Base-by-base conservation (phyloP, 352 stramenopile genomes). In the Pythium vanterpoolii region DNA sequence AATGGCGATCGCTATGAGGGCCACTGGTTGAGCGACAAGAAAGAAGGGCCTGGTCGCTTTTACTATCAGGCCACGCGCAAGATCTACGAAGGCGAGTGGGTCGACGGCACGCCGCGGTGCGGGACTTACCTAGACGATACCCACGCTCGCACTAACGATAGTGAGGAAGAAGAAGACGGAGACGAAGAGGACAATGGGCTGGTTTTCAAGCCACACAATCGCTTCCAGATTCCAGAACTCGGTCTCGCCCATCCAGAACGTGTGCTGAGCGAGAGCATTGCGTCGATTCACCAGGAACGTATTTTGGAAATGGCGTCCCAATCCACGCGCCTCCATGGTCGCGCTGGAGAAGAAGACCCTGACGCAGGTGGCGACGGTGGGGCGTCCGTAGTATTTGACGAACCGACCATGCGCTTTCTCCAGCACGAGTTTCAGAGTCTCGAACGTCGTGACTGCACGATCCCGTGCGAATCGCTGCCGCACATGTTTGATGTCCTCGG, bases 51-150 rank as follows among this genome's bases (percentile, higher is more conserved):
- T 4, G 89, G 90, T 21, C 69, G 78, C 31, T 96, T 84, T 59
- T 87, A 84, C 69, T 97, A 95, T 68, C 88, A 86, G 57, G 75
- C 70, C 3, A 95, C 83, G 8, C 68, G 77, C 47, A 93, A 93
- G 51, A 72, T 93, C 45, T 96, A 96, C 71, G 83, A 96, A 70
- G 90, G 87, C 31, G 86, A 96, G 64, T 97, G 90, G 90, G 80
- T 87, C 14, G 76, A 87, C 30, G 88, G 71, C 19, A 68, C 74
- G 0, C 82, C 89, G 0, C 78, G 89, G 40, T 96, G 87, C 55
- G 89, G 89, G 2, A 86, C 71, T 3, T 90, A 88, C 60, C 64
- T 74, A 50, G 72, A 87, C 56, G 64, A 73, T 43, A 52, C 66
- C 1, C 64, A 50, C n/a, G 40, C 40, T 4, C 40, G 40, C 47